Conservation (phyloP, 2,329 filamentous ascomycete species). For the Ceratocystis ficicola region DNA sequence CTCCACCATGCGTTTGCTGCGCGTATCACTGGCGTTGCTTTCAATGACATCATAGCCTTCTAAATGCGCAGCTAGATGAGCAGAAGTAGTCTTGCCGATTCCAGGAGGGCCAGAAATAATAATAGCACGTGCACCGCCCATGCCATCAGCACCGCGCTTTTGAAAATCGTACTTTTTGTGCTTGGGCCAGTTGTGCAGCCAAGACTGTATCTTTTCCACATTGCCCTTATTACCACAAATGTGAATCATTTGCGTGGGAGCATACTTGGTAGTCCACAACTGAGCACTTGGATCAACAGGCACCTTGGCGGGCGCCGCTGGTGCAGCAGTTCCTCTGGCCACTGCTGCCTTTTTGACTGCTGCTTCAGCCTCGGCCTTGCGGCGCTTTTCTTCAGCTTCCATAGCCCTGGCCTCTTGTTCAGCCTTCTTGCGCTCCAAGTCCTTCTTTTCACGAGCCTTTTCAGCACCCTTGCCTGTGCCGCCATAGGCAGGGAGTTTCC, state of each 20-base stretch:
- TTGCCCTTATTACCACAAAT: conserved; percentile 90
- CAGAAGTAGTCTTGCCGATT: conserved; percentile 94
- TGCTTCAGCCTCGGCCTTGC: conserved; percentile 41
- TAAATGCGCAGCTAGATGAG: conserved; percentile 82
- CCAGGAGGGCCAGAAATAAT: conserved; percentile 92
- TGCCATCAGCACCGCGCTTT: conserved; percentile 69
- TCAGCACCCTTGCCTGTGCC: conserved; percentile 80
- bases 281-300: conserved; percentile 43
- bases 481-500: conserved; percentile 67
- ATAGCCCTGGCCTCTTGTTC: conserved; percentile 71
- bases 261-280: conserved; percentile 92
- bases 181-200: conserved; percentile 74
- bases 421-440: conserved; percentile 72
- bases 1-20: conserved; percentile 94
- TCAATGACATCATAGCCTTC: conserved; percentile 91
- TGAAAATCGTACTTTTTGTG: conserved; percentile 71
- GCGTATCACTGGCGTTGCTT: conserved; percentile 87
- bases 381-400: conserved; percentile 62
- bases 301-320: conserved; percentile 29
- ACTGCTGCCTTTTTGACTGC: conserved; percentile 34
- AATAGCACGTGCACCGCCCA: conserved; percentile 72
- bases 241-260: conserved; percentile 68
- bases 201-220: conserved; percentile 80
- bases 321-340: conserved; percentile 31
- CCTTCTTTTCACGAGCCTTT: conserved; percentile 72